Evolutionary conservation across 2,329 filamentous ascomycete species (phyloP).

Genomic region (Fusarium torreyae): DNA sequence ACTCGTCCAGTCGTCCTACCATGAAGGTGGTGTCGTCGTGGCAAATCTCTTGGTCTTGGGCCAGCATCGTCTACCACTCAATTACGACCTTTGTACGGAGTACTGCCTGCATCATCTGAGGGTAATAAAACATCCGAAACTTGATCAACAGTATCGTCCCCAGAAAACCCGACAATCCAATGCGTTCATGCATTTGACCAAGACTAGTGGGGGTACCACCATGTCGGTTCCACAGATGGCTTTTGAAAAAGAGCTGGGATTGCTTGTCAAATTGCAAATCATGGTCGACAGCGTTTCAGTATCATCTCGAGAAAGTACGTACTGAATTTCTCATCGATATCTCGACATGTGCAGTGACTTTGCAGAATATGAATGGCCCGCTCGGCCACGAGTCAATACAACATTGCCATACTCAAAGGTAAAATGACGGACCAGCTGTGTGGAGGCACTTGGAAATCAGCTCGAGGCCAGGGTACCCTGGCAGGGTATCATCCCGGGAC

Average conservation of each 20-base stretch:
- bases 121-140: slow-evolving; percentile 20
- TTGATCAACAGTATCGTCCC: slow-evolving; percentile 28
- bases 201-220: slow-evolving; percentile 27
- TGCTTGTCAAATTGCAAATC: slow-evolving; percentile 30
- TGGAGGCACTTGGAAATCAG: slow-evolving; percentile 47
- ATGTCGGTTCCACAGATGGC: slow-evolving; percentile 39
- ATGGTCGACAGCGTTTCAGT: slow-evolving; percentile 33
- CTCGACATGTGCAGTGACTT: slow-evolving; percentile 26
- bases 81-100: too few relatives aligned
- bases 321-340: not conserved
- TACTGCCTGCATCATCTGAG: slow-evolving; percentile 12
- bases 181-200: slow-evolving; percentile 47
- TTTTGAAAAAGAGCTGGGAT: slow-evolving; percentile 29
- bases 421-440: slow-evolving; percentile 37
- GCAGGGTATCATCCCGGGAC: slow-evolving; percentile 20
- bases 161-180: slow-evolving; percentile 31
- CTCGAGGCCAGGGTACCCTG: slow-evolving; percentile 40
- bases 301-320: slow-evolving; percentile 8
- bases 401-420: slow-evolving; percentile 32
- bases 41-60: slow-evolving; percentile 2
- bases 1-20: slow-evolving; percentile 6
- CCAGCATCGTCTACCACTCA: not conserved
- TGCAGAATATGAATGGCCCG: slow-evolving; percentile 39
- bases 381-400: slow-evolving; percentile 46
- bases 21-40: slow-evolving; percentile 21